Evolutionary conservation across 257 asterid genomes (phyloP), one percentile per base, ranked within the genome.

Genomic region (Linderniella brevidens): DNA sequence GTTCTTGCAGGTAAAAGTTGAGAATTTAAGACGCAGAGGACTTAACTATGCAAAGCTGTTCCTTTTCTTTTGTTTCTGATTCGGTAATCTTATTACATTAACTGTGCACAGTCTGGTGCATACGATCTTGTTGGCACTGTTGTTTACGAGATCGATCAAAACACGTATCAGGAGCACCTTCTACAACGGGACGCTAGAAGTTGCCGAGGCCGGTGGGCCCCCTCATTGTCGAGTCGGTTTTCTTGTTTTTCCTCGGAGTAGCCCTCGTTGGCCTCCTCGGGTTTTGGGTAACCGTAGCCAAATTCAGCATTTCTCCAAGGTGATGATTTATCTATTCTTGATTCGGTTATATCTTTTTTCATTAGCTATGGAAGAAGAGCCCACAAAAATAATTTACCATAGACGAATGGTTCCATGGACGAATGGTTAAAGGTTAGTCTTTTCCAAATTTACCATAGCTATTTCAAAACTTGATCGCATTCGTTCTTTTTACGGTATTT

Each of bases 151-250:
- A 79, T 90, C 15, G 93, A 75, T 65, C 83, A 77, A 40, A 57
- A 63, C 35, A 92, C 92, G 3, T 85, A 73, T 64, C 96, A 90
- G 60, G n/a, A 82, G 61, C 40, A 74, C 83, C 53, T 90, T 90
- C 73, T 90, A 79, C 66, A 90, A 90, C 55, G 84, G 93, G 54
- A 90, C 99, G 46, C 69, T 90, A 54, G 99, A 90, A 76, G 96
- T 90, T 63, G 40, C 71, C 20, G 99, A 90, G 66, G 58, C 79
- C 14, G 92, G 99, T 14, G 92, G n/a, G 94, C 64, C 54, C 68
- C 52, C 57, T 82, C 73, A 79, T 92, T 49, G 82, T 90, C 13
- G 99, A 90, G 75, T 77, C 99, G 43, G 95, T 90, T 16, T 85
- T 90, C 80, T 65, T 90, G 71, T 77, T 85, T 68, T 73, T 70